Evolutionary conservation across 129 eudicot genomes (phyloP).

Genomic region (Smallanthus sonchifolius): DNA sequence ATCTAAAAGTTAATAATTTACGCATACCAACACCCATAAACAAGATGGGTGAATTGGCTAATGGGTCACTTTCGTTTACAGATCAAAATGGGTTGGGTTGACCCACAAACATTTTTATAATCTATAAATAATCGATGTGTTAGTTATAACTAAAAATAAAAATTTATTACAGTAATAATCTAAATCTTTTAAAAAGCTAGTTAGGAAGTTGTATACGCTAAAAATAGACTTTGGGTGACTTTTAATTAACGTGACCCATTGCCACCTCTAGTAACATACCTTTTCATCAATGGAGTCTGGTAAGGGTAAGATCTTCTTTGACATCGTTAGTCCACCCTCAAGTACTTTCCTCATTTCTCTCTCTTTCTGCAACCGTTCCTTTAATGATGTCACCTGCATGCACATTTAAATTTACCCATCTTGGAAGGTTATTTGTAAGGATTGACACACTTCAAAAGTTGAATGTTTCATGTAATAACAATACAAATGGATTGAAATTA

Average conservation of each 20-base stretch:
- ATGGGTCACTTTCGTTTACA: background rate
- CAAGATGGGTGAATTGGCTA: background rate
- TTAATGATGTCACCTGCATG: conserved; percentile 63
- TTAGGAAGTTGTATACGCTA: background rate
- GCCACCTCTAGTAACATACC: conserved; percentile 40
- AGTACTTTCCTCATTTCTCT: conserved; percentile 59
- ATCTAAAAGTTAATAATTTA: conserved; percentile 31
- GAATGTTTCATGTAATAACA: background rate
- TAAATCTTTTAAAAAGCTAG: background rate
- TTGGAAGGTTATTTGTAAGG: background rate
- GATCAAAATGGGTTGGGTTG: background rate
- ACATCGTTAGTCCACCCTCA: conserved; percentile 53
- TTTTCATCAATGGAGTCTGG: conserved; percentile 53
- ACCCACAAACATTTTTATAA: background rate
- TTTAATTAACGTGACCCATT: background rate
- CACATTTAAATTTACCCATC: background rate
- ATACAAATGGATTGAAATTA: background rate
- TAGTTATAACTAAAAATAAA: background rate
- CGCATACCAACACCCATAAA: background rate
- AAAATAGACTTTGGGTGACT: background rate
- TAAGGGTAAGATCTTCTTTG: conserved; percentile 34
- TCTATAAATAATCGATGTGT: background rate
- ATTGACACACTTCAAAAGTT: conserved; percentile 1
- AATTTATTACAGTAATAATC: background rate
- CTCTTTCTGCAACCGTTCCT: conserved; percentile 68